These are phyloP conservation scores for Logfia minima DNA, from an alignment of 129 eudicot species.

Conservation along the genomic window DNA sequence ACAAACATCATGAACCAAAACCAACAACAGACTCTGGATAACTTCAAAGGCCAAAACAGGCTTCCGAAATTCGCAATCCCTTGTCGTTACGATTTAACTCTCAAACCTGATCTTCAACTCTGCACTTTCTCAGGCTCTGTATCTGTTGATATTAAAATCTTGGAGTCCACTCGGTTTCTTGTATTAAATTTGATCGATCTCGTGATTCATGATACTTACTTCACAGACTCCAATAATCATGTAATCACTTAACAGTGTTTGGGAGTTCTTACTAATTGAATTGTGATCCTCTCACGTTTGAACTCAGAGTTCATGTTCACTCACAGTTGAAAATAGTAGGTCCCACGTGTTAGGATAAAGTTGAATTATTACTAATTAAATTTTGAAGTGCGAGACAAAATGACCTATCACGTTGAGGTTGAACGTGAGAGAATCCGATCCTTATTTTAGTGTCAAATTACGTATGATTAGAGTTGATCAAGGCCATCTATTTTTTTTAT, in stretches of 20 bases:
- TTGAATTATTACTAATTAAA: too few relatives aligned
- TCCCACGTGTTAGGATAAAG: too few relatives aligned
- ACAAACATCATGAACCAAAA: slow-evolving; percentile 30
- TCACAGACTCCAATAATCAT: slow-evolving; percentile 32
- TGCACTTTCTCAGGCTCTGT: slow-evolving; percentile 47
- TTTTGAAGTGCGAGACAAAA: too few relatives aligned
- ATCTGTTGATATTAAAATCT: slow-evolving; percentile 24
- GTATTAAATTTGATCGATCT: slow-evolving; percentile 43
- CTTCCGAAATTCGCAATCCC: slow-evolving; percentile 55
- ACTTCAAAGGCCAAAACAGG: slow-evolving; percentile 49
- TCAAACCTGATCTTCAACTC: slow-evolving; percentile 36
- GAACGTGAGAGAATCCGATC: too few relatives aligned
- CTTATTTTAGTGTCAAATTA: not conserved
- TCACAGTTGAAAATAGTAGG: too few relatives aligned
- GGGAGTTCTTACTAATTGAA: not conserved
- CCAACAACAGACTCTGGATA: slow-evolving; percentile 25
- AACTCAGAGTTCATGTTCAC: too few relatives aligned
- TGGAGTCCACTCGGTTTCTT: slow-evolving; percentile 43
- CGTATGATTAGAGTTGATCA: too few relatives aligned
- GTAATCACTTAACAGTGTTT: slow-evolving; percentile 9
- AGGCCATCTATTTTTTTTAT: not conserved
- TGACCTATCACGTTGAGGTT: too few relatives aligned
- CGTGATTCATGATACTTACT: slow-evolving; percentile 19
- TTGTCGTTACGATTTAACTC: slow-evolving; percentile 39
- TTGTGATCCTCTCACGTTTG: not conserved